These are phyloP conservation scores for Eimeria praecox DNA, from an alignment of 169 alveolate species.

Conservation along the genomic window DNA sequence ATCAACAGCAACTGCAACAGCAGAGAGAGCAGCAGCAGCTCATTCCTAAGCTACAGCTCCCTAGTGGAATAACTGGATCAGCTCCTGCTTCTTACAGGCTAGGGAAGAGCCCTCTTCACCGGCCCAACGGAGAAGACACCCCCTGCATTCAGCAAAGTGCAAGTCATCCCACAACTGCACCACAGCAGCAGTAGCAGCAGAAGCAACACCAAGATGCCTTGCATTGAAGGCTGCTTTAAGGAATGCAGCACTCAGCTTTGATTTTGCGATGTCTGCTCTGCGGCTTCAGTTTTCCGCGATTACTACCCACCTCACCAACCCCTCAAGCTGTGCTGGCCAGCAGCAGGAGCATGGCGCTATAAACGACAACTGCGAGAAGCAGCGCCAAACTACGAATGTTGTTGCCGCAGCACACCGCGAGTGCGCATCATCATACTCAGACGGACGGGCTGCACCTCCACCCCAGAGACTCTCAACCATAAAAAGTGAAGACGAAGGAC, in stretches of 20 bases:
- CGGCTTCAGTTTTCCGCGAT: slow-evolving; percentile 55
- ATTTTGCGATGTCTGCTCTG: slow-evolving; percentile 58
- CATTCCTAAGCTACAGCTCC: slow-evolving; percentile 61
- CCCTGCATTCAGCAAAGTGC: slow-evolving; percentile 69
- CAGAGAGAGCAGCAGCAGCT: slow-evolving; percentile 32
- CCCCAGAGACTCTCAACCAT: slow-evolving; percentile 68
- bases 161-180: slow-evolving; percentile 62
- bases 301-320: not conserved
- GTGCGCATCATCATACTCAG: not conserved
- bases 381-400: not conserved
- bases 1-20: slow-evolving; percentile 46
- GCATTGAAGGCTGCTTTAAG: not conserved
- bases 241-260: not conserved
- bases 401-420: not conserved
- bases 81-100: slow-evolving; percentile 47
- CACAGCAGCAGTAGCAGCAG: slow-evolving; percentile 49
- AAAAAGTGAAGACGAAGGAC: slow-evolving; percentile 51
- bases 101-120: slow-evolving; percentile 74
- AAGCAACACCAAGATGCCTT: not conserved
- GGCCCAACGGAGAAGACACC: slow-evolving; percentile 76
- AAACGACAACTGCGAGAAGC: slow-evolving; percentile 5
- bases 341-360: slow-evolving; percentile 14
- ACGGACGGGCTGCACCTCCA: slow-evolving; percentile 23
- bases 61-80: slow-evolving; percentile 50
- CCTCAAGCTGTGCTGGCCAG: slow-evolving; percentile 12